Evolutionary conservation across 805 yeast species (phyloP), one percentile per base, ranked within the genome.

Genomic region (Jamesozyma lodderae): DNA sequence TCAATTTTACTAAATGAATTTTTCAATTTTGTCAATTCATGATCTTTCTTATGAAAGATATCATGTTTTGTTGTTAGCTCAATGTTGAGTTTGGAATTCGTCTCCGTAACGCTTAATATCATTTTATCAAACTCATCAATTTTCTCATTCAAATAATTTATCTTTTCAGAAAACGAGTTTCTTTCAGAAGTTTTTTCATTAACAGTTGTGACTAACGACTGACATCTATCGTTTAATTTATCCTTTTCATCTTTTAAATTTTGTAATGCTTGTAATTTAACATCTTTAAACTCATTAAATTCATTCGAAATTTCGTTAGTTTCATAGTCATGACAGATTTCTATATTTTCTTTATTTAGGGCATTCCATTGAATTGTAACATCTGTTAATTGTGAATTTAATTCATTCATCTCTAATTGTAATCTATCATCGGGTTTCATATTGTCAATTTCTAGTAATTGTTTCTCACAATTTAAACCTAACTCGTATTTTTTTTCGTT

Each of bases 361-460:
- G 28, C 20, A 1, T 42, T 41, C 31, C 49, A 37, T 19, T 43
- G 40, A 5, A 36, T 27, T 6, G 49, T 43, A 2, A 44, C 44
- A 5, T 45, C 42, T 2, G 49, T 47, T 6, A 61, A 34, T 27
- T 57, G 57, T 1, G 33, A 29, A 16, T 57, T 52, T 33, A 62
- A 57, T 1, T 37, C 37, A 24, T 60, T 58, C 29, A 51, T 51
- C 25, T 53, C 57, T 11, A 51, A 44, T 3, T 53, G 51, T 1
- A 51, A 35, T 7, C 57, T 49, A 17, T 64, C 57, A 36, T 55
- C 49, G 17, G 59, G 59, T 36, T 61, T 61, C 26, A 49, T 17
- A 35, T 59, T 56, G 22, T 53, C 56, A 10, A 48, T 33, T 16
- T 53, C 48, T 31, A 49, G 35, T 13, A 56, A 35, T 16, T 52